Base-by-base conservation (phyloP, 2,329 filamentous ascomycete genomes). In the Rugonectria rugulosa region DNA sequence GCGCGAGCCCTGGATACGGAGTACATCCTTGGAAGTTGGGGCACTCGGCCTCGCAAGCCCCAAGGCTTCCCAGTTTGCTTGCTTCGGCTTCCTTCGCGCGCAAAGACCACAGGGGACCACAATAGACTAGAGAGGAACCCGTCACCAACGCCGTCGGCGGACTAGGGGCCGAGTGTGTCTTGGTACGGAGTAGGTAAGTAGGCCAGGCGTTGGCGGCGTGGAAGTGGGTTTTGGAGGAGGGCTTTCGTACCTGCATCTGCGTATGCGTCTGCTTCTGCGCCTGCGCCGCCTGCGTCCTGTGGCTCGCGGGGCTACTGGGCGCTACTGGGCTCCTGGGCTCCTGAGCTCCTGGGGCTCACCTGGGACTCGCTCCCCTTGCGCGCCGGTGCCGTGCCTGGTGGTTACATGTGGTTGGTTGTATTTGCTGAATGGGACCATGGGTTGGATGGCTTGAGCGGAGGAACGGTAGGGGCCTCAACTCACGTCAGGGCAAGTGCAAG, bases 191-290 rank as follows among this genome's bases (percentile, higher is more conserved):
- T 34, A 40, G 48, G 10, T 36, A 43, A 51, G 48, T 44, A 40
- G 48, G 40, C 31, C 17, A 17, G 8, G 40, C 17, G 40, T 42
- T n/a, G n/a, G n/a, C n/a, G n/a, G 40, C 19, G 40, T 42, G 40
- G 8, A 24, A 21, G 12, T 17, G 19, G 27, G 36, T 6, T 36
- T 27, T 19, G 37, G 32, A 32, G 26, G 21, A 51, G 40, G 40
- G 48, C 48, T 51, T 43, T 43, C 48, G 48, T 51, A 51, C 48
- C 48, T 51, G 48, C 48, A 34, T 41, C 48, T 31, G 47, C 37
- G 10, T 23, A 10, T 44, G 48, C 24, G 38, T 38, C 37, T 42
- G 47, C 37, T 21, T 21, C 37, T 21, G 36, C 47, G 36, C 17
- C 8, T 51, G 47, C 40, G 45, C 29, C 10, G 29, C 15, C 32